Percentiles rank a stretch among this genome's conserved stretches.
Evolutionary conservation across 1,284 basidiomycete species (phyloP).

Genomic region (Fomitopsis schrenkii): DNA sequence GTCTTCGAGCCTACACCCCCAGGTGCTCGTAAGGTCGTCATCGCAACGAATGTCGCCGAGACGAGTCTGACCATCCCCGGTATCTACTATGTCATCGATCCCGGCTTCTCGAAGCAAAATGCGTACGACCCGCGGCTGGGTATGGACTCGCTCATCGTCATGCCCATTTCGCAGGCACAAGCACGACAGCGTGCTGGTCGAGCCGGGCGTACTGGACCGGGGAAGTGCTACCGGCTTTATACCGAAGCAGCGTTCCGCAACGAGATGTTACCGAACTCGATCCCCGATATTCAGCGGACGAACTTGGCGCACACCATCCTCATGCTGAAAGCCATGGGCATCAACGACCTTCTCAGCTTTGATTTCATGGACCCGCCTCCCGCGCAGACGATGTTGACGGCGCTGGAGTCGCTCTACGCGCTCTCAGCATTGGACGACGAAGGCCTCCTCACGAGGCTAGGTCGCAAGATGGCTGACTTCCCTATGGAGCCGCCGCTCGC

Average conservation of each 20-base stretch:
- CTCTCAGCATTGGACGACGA: slow-evolving; percentile 96
- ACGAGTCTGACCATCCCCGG: slow-evolving; percentile 98
- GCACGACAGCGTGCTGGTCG: slow-evolving; percentile 94
- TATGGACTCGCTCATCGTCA: slow-evolving; percentile 98
- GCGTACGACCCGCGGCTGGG: slow-evolving; percentile 96
- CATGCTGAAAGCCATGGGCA: slow-evolving; percentile 97
- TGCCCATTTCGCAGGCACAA: slow-evolving; percentile 99
- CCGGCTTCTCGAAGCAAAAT: slow-evolving; percentile 98
- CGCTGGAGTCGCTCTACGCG: slow-evolving; percentile 91
- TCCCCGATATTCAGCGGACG: slow-evolving; percentile 96
- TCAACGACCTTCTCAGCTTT: slow-evolving; percentile 97
- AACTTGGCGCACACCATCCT: slow-evolving; percentile 93
- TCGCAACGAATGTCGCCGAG: slow-evolving; percentile 99
- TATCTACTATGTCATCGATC: slow-evolving; percentile 98
- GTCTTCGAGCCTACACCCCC: slow-evolving; percentile 97
- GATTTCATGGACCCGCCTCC: slow-evolving; percentile 99
- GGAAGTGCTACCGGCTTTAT: slow-evolving; percentile 97
- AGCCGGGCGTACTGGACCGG: slow-evolving; percentile 96
- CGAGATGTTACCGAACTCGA: slow-evolving; percentile 97
- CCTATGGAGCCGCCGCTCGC: slow-evolving; percentile 96
- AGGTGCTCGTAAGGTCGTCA: slow-evolving; percentile 96
- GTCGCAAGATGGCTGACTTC: slow-evolving; percentile 69
- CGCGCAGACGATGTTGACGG: slow-evolving; percentile 92
- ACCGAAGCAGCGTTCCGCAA: slow-evolving; percentile 98
- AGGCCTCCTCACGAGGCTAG: slow-evolving; percentile 79